A percentile compares a stretch with the other conserved stretches of the same genome.
phyloP scores from a whole-genome alignment of 495 filamentous ascomycete genomes.

The Daldinia childiae region DNA sequence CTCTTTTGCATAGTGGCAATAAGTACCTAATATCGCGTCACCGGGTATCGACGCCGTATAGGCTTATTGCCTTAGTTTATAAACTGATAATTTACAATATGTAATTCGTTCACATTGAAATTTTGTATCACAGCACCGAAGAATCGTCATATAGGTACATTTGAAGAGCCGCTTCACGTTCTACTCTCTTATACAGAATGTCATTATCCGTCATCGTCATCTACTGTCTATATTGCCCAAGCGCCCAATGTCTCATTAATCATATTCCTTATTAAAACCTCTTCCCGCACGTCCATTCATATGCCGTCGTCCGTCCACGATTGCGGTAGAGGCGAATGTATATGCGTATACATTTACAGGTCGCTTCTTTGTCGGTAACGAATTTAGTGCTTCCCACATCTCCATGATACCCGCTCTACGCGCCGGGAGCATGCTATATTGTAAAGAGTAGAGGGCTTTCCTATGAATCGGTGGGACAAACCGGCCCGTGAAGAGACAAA shows the following conservation, averaged over 20 bases:
- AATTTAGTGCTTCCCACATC: slow-evolving; percentile 76
- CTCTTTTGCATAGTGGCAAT: not conserved
- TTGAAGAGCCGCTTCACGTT: not conserved
- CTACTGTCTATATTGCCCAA: slow-evolving; percentile 17
- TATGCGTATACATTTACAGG: slow-evolving; percentile 37
- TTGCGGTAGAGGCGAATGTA: slow-evolving; percentile 10
- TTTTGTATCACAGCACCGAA: not conserved
- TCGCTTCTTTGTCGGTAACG: slow-evolving; percentile 58
- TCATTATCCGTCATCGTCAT: slow-evolving; percentile 23
- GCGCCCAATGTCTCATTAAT: slow-evolving; percentile 24
- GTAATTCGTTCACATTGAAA: not conserved
- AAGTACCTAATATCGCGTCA: not conserved
- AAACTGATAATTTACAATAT: not conserved
- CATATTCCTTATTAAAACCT: slow-evolving; percentile 12
- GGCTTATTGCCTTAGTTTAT: not conserved
- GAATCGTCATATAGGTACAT: slow-evolving; percentile 5
- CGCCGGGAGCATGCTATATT: slow-evolving; percentile 97
- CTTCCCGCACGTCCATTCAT: slow-evolving; percentile 43
- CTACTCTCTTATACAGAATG: slow-evolving; percentile 32
- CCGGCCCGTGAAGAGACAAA: slow-evolving; percentile 86
- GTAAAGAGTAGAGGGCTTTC: slow-evolving; percentile 93
- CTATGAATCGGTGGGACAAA: slow-evolving; percentile 93
- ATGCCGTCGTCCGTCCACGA: slow-evolving; percentile 40
- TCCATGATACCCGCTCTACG: slow-evolving; percentile 80
- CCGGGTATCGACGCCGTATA: not conserved